Percentiles rank a stretch among this genome's conserved stretches.
Evolutionary conservation across 345 rosid genomes (phyloP).

Genomic region (Euphorbia lathyris): DNA sequence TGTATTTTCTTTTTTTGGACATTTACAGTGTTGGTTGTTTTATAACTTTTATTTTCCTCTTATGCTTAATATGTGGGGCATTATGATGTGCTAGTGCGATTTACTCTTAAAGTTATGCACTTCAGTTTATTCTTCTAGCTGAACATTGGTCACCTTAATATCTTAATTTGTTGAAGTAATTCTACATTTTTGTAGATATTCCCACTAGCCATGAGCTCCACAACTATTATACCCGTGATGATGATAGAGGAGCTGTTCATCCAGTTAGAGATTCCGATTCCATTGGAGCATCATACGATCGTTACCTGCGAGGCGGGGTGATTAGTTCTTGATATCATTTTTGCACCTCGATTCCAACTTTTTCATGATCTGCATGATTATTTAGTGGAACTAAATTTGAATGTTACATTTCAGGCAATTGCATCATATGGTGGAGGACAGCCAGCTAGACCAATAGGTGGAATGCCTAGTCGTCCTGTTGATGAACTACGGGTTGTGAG

Average conservation of each 20-base stretch:
- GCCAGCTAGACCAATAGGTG: slow-evolving; percentile 40
- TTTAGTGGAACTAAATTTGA: slow-evolving; percentile 7
- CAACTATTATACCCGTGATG: slow-evolving; percentile 46
- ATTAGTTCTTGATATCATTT: slow-evolving; percentile 1
- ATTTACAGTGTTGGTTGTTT: neutral
- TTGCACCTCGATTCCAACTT: neutral
- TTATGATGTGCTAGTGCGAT: neutral
- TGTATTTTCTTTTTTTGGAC: neutral
- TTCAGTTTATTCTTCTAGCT: too few relatives aligned
- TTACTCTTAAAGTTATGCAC: neutral
- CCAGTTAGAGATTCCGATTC: slow-evolving; percentile 49
- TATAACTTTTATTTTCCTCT: neutral
- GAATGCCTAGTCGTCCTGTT: slow-evolving; percentile 34
- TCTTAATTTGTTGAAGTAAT: slow-evolving; percentile 18
- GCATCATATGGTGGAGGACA: slow-evolving; percentile 47
- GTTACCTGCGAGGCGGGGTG: slow-evolving; percentile 52
- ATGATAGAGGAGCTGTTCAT: slow-evolving; percentile 43
- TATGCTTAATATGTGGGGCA: neutral
- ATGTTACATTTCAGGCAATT: slow-evolving; percentile 39
- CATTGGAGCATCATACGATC: slow-evolving; percentile 61
- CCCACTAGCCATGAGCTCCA: slow-evolving; percentile 41
- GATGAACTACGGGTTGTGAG: slow-evolving; percentile 43
- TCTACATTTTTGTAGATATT: slow-evolving; percentile 35
- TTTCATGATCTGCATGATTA: neutral
- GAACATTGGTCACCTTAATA: neutral